Base-by-base conservation (phyloP, 441 rosid species). In the Pelargonium fulgidum region DNA sequence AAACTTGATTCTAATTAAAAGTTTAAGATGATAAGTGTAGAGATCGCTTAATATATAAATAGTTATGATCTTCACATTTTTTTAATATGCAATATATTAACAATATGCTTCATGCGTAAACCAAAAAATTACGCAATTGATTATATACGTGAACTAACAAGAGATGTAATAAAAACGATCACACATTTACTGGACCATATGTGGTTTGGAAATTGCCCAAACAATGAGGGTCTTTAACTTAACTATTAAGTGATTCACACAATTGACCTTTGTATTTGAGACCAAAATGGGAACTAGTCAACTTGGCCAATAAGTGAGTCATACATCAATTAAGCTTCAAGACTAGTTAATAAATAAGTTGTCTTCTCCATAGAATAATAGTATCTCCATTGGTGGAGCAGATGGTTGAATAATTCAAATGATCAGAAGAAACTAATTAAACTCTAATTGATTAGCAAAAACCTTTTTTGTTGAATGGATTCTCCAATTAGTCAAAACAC, bases 361-460 rank as follows among this genome's bases (percentile, higher is more conserved):
- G 61, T 14, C 22, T 54, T 54, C 12, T 54, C 61, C 71, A 54
- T 52, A 36, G 36, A 33, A 54, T 54, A 54, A 54, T 54, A 54
- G 3, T 54, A 14, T 16, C 9, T 8, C 61, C 19, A 54, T 54
- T 54, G 61, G 61, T 54, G 61, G 61, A 54, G 61, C 61, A 54
- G 61, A 54, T 54, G 61, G 14, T 54, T 54, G 61, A 54, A 54
- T 54, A 17, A 54, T 54, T 54, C 61, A 54, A 54, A 54, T 14
- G 16, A 12, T 1, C 3, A 16, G 5, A 39, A 1, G 20, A 52
- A 52, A 16, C n/a, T 54, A 19, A 54, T 54, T 48, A 48, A 48
- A 11, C 10, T 48, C 10, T 48, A 0, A 12, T 48, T 48, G 1
- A 48, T 48, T 48, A 54, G n/a, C 1, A 14, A 5, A 54, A 54